Conservation (phyloP, 2,329 filamentous ascomycete species). For the Mycocentrospora acerina region DNA sequence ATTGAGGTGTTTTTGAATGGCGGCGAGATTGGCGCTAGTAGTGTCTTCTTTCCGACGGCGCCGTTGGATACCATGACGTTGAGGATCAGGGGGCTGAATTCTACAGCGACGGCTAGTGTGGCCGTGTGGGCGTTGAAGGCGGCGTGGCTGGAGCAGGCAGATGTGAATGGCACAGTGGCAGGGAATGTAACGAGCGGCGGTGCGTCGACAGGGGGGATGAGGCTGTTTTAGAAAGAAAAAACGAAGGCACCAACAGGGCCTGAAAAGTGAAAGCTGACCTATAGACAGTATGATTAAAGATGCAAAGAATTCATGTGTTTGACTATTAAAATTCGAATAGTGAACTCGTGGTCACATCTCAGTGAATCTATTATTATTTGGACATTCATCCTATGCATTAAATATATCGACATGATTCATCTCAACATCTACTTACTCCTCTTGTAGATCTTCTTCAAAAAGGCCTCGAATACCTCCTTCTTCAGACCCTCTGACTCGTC, state of each 20-base stretch:
- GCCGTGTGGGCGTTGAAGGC: conserved; percentile 43
- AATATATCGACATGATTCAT: background rate
- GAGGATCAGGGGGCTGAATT: conserved; percentile 36
- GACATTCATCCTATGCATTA: background rate
- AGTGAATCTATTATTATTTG: no score
- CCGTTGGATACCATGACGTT: conserved; percentile 42
- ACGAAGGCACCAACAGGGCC: no score
- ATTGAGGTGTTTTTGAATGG: conserved; percentile 58
- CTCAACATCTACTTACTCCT: conserved; percentile 72
- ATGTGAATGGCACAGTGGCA: conserved; percentile 32
- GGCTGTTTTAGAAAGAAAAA: conserved; percentile 7
- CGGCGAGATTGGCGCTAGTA: conserved; percentile 53
- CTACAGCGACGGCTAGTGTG: conserved; percentile 42
- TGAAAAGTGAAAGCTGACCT: no score
- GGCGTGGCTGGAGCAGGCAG: conserved; percentile 37
- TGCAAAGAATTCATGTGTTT: no score
- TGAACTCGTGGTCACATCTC: no score
- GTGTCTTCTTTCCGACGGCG: conserved; percentile 53
- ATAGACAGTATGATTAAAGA: no score
- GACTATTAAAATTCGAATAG: no score
- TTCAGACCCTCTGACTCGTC: conserved; percentile 89
- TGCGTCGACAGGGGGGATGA: conserved; percentile 1
- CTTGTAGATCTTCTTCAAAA: conserved; percentile 98
- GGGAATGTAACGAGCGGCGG: conserved; percentile 35
- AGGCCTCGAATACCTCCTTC: conserved; percentile 84